phyloP scores from a whole-genome alignment of 2,329 filamentous ascomycete species.

The Sporothrix brunneoviolacea region DNA sequence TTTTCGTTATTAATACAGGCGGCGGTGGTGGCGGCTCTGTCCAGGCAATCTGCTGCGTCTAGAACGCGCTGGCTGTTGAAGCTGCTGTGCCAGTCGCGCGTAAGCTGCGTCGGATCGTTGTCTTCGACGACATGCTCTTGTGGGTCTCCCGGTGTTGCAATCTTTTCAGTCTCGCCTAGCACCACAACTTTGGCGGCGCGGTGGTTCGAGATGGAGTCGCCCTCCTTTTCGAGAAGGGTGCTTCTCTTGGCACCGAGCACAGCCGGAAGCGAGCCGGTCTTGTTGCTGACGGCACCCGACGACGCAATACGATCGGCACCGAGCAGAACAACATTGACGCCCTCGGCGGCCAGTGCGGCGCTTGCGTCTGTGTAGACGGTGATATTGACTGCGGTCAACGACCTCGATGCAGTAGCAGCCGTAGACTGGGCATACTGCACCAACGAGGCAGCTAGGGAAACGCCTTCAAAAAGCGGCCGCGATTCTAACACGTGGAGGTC shows the following conservation, averaged over 20 bases:
- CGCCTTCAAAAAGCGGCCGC: slow-evolving; percentile 59
- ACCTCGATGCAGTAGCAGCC: slow-evolving; percentile 19
- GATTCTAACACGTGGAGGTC: slow-evolving; percentile 60
- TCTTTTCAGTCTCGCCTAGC: slow-evolving; percentile 55
- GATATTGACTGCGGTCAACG: slow-evolving; percentile 27
- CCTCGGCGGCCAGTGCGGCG: slow-evolving; percentile 43
- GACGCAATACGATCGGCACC: slow-evolving; percentile 57
- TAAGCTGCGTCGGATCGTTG: slow-evolving; percentile 47
- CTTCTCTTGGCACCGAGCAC: slow-evolving; percentile 48
- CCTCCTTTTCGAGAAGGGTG: slow-evolving; percentile 25
- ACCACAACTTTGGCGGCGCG: slow-evolving; percentile 41
- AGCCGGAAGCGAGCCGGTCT: slow-evolving; percentile 56
- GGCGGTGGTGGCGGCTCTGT: not conserved
- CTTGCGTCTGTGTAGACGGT: slow-evolving; percentile 55
- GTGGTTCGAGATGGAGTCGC: not conserved
- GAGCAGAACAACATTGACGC: slow-evolving; percentile 53
- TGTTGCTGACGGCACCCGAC: slow-evolving; percentile 57
- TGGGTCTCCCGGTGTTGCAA: slow-evolving; percentile 39
- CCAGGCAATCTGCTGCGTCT: slow-evolving; percentile 16
- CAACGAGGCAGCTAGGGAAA: slow-evolving; percentile 44
- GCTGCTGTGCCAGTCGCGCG: slow-evolving; percentile 35
- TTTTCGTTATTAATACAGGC: not conserved
- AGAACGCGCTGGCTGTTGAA: slow-evolving; percentile 22
- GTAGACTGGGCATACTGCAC: slow-evolving; percentile 23
- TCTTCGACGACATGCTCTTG: slow-evolving; percentile 42